phyloP scores from a whole-genome alignment of 1,284 basidiomycete species.

The Lignosus rhinocerotis region DNA sequence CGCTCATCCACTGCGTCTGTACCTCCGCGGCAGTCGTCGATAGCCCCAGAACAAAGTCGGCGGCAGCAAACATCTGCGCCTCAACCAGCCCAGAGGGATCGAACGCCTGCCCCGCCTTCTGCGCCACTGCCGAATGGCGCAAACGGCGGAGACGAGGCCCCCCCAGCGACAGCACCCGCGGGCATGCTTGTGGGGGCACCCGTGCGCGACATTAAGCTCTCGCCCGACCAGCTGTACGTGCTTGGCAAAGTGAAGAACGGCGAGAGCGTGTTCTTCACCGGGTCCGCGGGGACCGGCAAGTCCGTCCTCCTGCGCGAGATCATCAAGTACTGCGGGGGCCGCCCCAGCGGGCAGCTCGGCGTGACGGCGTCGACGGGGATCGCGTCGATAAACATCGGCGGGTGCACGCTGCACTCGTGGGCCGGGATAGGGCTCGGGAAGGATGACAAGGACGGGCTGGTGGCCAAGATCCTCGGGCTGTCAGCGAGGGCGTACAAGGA shows the following conservation, averaged over 20 bases:
- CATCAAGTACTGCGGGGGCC: constrained; percentile 49
- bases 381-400: constrained; percentile 93
- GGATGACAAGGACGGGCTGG: constrained; percentile 65
- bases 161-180: constrained; percentile 1
- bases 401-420: constrained; percentile 92
- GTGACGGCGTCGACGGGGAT: constrained; percentile 82
- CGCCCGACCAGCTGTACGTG: constrained; percentile 58
- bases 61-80: neutral
- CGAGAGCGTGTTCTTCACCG: constrained; percentile 80
- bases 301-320: constrained; percentile 92
- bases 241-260: constrained; percentile 56
- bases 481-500: constrained; percentile 47
- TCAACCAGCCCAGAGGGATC: neutral
- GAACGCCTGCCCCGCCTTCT: neutral
- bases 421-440: constrained; percentile 86
- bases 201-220: constrained; percentile 30
- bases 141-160: neutral
- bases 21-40: neutral
- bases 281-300: constrained; percentile 88
- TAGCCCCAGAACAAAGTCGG: neutral
- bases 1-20: neutral
- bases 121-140: neutral
- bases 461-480: constrained; percentile 59
- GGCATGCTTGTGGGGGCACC: constrained; percentile 1
- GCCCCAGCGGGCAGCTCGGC: constrained; percentile 36